Percentiles rank a stretch among this genome's conserved stretches.
These are phyloP conservation scores for Naegleria gruberi DNA, from an alignment of 208 protist species.

Conservation along the genomic window DNA sequence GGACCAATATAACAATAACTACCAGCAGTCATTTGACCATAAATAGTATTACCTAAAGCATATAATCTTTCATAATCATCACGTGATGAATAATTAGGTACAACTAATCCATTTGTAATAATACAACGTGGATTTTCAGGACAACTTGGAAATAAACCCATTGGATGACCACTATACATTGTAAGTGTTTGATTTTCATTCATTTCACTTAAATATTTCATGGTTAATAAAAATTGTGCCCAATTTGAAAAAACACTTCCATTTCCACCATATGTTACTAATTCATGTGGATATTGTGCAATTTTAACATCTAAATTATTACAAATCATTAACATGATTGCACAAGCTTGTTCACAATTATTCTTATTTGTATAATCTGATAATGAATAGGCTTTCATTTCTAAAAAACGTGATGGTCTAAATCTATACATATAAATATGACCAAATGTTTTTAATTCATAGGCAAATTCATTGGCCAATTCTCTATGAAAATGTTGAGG, in stretches of 20 bases:
- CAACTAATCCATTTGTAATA: conserved; percentile 78
- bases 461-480: conserved; percentile 58
- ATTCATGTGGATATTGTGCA: conserved; percentile 73
- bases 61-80: conserved; percentile 51
- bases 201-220: conserved; percentile 71
- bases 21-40: conserved; percentile 77
- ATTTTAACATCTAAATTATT: conserved; percentile 68
- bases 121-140: conserved; percentile 56
- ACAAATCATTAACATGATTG: conserved; percentile 78
- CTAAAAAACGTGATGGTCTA: conserved; percentile 51
- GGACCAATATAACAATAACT: conserved; percentile 59
- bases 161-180: conserved; percentile 64
- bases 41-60: conserved; percentile 35
- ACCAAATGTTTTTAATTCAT: conserved; percentile 59
- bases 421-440: conserved; percentile 80
- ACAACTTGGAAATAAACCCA: conserved; percentile 65
- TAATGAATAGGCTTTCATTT: conserved; percentile 42
- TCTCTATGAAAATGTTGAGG: conserved; percentile 42
- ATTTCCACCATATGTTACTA: conserved; percentile 78
- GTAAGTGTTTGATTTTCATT: conserved; percentile 66
- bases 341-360: conserved; percentile 47
- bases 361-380: conserved; percentile 24
- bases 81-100: conserved; percentile 70
- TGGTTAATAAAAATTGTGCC: conserved; percentile 63
- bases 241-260: conserved; percentile 68